Conservation (phyloP, 139 green algal genomes). For the Chlorella sp. region DNA sequence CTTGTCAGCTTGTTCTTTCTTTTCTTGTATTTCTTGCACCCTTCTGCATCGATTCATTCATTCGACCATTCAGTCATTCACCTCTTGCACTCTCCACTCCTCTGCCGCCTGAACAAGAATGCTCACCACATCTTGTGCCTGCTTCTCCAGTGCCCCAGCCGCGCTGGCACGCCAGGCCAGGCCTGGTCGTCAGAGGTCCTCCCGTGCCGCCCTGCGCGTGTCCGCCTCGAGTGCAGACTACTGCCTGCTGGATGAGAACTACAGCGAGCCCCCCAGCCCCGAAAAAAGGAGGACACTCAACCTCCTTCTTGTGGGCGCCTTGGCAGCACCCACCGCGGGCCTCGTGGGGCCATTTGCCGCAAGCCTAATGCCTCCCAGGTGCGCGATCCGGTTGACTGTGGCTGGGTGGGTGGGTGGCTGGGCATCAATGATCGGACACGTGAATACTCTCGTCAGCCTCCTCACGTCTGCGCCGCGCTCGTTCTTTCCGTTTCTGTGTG, state of each 20-base stretch:
- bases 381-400: background rate
- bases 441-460: background rate
- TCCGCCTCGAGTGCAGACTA: background rate
- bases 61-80: too few relatives aligned
- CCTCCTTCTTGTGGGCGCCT: slow-evolving; percentile 76
- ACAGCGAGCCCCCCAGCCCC: slow-evolving; percentile 24
- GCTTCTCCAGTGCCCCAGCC: background rate
- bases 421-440: background rate
- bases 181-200: too few relatives aligned
- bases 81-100: too few relatives aligned
- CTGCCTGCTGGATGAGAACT: background rate
- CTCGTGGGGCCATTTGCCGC: slow-evolving; percentile 70
- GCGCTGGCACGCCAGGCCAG: background rate
- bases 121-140: background rate
- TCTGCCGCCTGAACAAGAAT: background rate
- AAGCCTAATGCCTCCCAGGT: slow-evolving; percentile 85
- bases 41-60: too few relatives aligned
- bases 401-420: too few relatives aligned
- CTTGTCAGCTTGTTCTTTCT: too few relatives aligned
- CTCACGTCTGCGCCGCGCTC: background rate
- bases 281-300: slow-evolving; percentile 94
- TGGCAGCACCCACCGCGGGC: slow-evolving; percentile 66
- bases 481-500: background rate
- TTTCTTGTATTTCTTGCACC: too few relatives aligned
- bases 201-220: background rate